Evolutionary conservation across 768 basidiomycete species (phyloP).

Genomic region (Termitomyces sp.): DNA sequence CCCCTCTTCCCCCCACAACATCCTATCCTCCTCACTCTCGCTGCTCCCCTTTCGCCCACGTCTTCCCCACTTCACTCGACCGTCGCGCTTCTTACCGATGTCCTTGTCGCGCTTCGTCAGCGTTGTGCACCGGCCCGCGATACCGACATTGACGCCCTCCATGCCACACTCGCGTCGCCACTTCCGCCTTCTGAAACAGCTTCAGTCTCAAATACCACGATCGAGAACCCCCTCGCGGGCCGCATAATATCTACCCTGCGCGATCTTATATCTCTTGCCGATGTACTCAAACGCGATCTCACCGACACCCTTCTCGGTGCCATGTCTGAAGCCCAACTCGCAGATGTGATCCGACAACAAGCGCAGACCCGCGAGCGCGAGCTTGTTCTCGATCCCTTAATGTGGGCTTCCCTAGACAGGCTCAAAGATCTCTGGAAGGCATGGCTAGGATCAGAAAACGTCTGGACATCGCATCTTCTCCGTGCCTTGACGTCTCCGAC

Average conservation of each 20-base stretch:
- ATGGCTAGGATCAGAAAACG: slow-evolving; percentile 7
- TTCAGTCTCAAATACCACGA: background rate
- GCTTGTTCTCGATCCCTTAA: slow-evolving; percentile 47
- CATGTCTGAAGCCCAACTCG: slow-evolving; percentile 61
- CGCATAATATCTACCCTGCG: slow-evolving; percentile 44
- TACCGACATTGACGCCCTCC: slow-evolving; percentile 39
- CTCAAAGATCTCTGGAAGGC: slow-evolving; percentile 4
- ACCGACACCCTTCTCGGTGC: slow-evolving; percentile 58
- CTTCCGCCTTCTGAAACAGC: slow-evolving; percentile 2
- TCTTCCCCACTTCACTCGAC: slow-evolving; percentile 60
- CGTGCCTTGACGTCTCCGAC: slow-evolving; percentile 33
- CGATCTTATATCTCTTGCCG: slow-evolving; percentile 44
- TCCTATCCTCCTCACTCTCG: slow-evolving; percentile 42
- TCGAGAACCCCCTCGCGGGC: slow-evolving; percentile 31
- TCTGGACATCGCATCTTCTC: slow-evolving; percentile 46
- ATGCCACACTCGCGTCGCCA: slow-evolving; percentile 17
- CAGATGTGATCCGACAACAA: slow-evolving; percentile 40
- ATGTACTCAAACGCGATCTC: slow-evolving; percentile 67
- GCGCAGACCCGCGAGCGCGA: slow-evolving; percentile 52
- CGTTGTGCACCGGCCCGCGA: slow-evolving; percentile 71
- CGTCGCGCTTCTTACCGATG: slow-evolving; percentile 47
- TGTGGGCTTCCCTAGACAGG: slow-evolving; percentile 20
- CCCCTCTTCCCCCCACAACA: slow-evolving; percentile 58
- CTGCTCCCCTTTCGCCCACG: slow-evolving; percentile 60
- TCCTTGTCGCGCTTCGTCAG: slow-evolving; percentile 43